A percentile compares a stretch with the other conserved stretches of the same genome.
Conservation (phyloP, 306 rosid species). For the Malus fusca region DNA sequence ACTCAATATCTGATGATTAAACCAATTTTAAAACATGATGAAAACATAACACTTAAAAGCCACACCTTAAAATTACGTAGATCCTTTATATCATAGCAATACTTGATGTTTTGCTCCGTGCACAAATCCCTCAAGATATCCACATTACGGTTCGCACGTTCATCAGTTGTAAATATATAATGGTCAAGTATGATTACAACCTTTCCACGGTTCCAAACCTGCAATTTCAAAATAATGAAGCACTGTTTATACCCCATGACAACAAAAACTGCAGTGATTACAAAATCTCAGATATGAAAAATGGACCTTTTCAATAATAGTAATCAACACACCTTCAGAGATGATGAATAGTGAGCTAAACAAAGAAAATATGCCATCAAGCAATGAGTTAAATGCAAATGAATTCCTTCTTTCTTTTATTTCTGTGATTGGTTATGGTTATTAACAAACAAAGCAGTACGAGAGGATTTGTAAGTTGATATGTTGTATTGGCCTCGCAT, state of each 20-base stretch:
- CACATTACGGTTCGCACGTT: slow-evolving; percentile 91
- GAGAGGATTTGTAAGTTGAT: neutral
- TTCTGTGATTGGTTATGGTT: neutral
- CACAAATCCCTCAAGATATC: slow-evolving; percentile 91
- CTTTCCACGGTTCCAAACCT: slow-evolving; percentile 97
- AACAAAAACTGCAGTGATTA: neutral
- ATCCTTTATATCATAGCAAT: slow-evolving; percentile 90
- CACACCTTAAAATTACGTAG: slow-evolving; percentile 81
- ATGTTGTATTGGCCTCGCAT: neutral
- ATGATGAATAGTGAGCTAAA: too few species aligned
- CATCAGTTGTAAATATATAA: slow-evolving; percentile 83
- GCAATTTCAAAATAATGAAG: neutral
- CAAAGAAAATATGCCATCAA: too few species aligned
- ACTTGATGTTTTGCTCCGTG: slow-evolving; percentile 76
- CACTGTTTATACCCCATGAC: neutral
- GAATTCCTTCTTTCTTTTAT: too few species aligned
- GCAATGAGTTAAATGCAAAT: too few species aligned
- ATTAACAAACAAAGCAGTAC: too few species aligned
- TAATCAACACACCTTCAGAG: too few species aligned
- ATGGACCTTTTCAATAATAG: neutral
- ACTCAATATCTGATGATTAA: slow-evolving; percentile 1
- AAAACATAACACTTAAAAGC: neutral
- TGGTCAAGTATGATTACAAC: slow-evolving; percentile 89
- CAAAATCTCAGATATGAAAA: neutral
- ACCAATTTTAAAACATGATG: neutral